Evolutionary conservation across 2,329 filamentous ascomycete species (phyloP).

Genomic region (Penicillium sp.): DNA sequence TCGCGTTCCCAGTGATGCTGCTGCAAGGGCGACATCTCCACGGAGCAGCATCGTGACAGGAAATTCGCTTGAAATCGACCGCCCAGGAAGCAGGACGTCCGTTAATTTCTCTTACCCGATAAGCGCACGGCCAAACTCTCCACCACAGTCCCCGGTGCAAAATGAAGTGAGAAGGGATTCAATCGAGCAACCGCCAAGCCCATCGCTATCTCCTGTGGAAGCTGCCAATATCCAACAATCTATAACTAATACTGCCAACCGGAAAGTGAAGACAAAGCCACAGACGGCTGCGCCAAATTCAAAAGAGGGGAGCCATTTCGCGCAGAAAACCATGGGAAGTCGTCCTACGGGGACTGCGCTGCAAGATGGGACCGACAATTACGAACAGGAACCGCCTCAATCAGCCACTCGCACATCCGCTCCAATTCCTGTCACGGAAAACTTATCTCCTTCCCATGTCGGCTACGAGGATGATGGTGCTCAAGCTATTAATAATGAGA

Average conservation of each 20-base stretch:
- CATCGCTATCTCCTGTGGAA: constrained; percentile 23
- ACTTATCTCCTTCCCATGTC: not conserved
- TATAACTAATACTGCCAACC: constrained; percentile 23
- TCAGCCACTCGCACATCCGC: not conserved
- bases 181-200: constrained; percentile 15
- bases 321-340: constrained; percentile 23
- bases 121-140: constrained; percentile 39
- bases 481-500: not conserved
- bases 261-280: constrained; percentile 26
- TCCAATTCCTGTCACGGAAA: not conserved
- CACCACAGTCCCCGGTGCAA: constrained; percentile 23
- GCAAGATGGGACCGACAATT: not conserved
- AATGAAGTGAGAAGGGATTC: constrained; percentile 15
- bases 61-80: constrained; percentile 34
- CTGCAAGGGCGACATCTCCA: constrained; percentile 16
- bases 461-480: not conserved
- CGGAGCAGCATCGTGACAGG: constrained; percentile 21
- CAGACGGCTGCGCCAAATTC: constrained; percentile 19
- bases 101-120: constrained; percentile 49
- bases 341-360: constrained; percentile 23
- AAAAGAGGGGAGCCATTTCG: constrained; percentile 25
- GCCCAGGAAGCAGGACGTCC: constrained; percentile 39
- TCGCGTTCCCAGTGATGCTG: constrained; percentile 19
- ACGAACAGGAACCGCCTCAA: not conserved
- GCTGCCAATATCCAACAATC: constrained; percentile 18